Evolutionary conservation across 2,329 filamentous ascomycete species (phyloP).

Genomic region (Bipolaris sorokiniana): DNA sequence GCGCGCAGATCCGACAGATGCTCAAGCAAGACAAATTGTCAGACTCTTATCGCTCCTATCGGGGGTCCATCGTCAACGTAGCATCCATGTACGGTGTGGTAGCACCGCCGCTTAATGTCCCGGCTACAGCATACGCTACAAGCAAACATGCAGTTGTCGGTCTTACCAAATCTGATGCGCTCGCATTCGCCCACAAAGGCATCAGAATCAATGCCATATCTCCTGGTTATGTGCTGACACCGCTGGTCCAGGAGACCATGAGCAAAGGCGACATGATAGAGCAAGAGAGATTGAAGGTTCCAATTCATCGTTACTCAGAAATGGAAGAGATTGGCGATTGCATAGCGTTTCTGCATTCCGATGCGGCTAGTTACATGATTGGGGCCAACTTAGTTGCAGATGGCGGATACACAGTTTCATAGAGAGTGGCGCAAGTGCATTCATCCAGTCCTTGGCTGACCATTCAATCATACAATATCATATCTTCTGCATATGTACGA

Average conservation of each 20-base stretch:
- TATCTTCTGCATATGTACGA: background rate
- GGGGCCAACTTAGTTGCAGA: conserved; percentile 73
- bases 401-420: conserved; percentile 49
- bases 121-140: conserved; percentile 57
- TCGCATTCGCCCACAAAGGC: conserved; percentile 57
- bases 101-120: conserved; percentile 42
- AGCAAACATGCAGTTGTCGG: conserved; percentile 63
- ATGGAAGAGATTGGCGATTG: conserved; percentile 73
- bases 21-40: conserved; percentile 53
- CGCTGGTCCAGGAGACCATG: conserved; percentile 42
- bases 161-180: conserved; percentile 61
- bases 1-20: conserved; percentile 60
- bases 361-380: conserved; percentile 74
- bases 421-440: background rate
- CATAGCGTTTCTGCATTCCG: conserved; percentile 71
- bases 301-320: conserved; percentile 58
- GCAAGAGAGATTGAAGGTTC: conserved; percentile 49
- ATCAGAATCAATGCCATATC: conserved; percentile 69
- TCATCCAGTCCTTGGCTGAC: background rate
- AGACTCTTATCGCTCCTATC: conserved; percentile 43
- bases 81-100: conserved; percentile 60
- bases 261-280: conserved; percentile 37
- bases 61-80: conserved; percentile 63
- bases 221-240: conserved; percentile 57
- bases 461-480: background rate